Evolutionary conservation across 1,284 basidiomycete genomes (phyloP), one percentile per base, ranked within the genome.

Genomic region (Coniferiporia weirii): DNA sequence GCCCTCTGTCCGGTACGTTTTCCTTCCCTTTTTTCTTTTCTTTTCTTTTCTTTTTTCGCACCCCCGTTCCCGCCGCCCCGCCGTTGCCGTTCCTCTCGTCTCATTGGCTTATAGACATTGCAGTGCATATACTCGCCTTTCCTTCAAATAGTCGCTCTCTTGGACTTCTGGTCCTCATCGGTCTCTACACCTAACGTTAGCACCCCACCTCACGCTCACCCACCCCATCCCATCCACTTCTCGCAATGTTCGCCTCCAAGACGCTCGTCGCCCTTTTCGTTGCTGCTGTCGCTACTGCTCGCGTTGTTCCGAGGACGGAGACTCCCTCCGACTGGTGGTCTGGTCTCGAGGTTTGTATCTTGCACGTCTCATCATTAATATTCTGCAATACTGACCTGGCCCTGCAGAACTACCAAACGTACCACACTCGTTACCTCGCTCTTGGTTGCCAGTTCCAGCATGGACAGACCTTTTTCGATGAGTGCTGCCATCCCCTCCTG

Each of bases 381-480:
- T 61, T 51, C 52, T 61, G 27, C 54, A 32, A 15, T 38, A 17
- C 22, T 50, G 22, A 54, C 36, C 56, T n/a, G 65, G 64, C 44
- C 70, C 71, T 65, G 66, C 72, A 80, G 82, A 72, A 77, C 43
- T 91, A 91, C 73, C 66, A 73, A 49, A 66, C 63, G 44, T 92
- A 91, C 74, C 86, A 90, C 74, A 67, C 71, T 47, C 81, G 90
- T 57, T 87, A 85, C 75, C 65, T 80, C 54, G 76, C 78, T 38
- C 69, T 90, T 63, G 74, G 72, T 55, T 88, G 85, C 71, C 68
- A 82, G 61, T 66, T 67, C 61, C 71, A 89, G 73, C 87, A 91
- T 73, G 74, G 78, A 69, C 81, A 80, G n/a, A 49, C 71, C 20
- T 92, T 90, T 77, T 90, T 87, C 69, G 75, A 82, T 57, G 66